Conservation (phyloP, 495 filamentous ascomycete species). For the Penicillium crystallinum region DNA sequence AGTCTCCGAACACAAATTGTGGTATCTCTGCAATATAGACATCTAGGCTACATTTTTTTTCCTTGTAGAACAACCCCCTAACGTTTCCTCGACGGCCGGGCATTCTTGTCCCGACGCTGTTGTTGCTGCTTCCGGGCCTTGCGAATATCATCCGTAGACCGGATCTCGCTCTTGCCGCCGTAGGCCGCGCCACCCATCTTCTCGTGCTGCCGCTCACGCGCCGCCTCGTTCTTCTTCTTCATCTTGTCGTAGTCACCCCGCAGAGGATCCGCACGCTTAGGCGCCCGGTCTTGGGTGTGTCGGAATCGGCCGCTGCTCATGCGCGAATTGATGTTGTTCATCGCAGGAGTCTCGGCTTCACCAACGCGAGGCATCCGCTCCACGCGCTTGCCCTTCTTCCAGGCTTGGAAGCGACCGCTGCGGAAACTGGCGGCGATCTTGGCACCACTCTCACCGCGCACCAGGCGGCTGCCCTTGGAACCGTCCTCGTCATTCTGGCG, state of each 20-base stretch:
- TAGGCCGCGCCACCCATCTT: constrained; percentile 46
- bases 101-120: constrained; percentile 80
- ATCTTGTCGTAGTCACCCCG: constrained; percentile 81
- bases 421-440: constrained; percentile 94
- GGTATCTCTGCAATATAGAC: constrained; percentile 10
- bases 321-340: constrained; percentile 15
- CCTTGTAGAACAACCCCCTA: constrained; percentile 1
- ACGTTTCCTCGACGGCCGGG: constrained; percentile 60
- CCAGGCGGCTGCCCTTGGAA: constrained; percentile 73
- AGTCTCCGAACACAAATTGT: constrained; percentile 5
- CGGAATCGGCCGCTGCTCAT: constrained; percentile 46
- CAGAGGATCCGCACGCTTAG: constrained; percentile 87
- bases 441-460: constrained; percentile 85
- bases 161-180: constrained; percentile 74
- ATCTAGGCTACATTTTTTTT: constrained; percentile 6
- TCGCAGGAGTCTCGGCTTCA: constrained; percentile 60
- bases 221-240: constrained; percentile 85
- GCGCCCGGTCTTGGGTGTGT: constrained; percentile 78
- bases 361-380: constrained; percentile 72
- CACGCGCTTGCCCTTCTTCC: constrained; percentile 80
- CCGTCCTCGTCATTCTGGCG: constrained; percentile 92
- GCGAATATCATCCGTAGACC: constrained; percentile 75
- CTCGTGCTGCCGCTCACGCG: constrained; percentile 58
- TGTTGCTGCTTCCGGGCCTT: constrained; percentile 73
- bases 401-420: constrained; percentile 86